Evolutionary conservation across 768 basidiomycete species (phyloP), one percentile per base, ranked within the genome.

Genomic region (Pulveroboletus sp.): DNA sequence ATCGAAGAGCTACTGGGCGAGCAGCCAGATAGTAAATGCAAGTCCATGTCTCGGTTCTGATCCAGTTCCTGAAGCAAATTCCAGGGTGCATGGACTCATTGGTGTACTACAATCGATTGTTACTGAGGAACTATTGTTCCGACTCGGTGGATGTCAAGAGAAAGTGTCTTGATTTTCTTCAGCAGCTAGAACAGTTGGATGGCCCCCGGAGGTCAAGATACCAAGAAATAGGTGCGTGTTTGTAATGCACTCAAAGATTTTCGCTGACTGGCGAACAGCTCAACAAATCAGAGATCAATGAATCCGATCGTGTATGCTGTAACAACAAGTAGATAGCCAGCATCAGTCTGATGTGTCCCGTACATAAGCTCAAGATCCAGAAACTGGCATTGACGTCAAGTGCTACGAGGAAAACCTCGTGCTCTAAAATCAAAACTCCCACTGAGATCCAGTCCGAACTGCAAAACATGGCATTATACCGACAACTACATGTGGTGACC

Each of bases 11-110:
- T 99, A 14, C 70, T 94, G 23, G 82, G 86, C 29, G 85, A 93
- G 53, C 90, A 97, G 61, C 85, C 94, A 2, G 92, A 95, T 57
- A 90, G 91, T 57, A 95, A 92, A 77, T 97, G 94, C 91, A 63
- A 46, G 83, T 47, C 40, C 20, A 19, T 32, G 17, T 34, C 45
- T 36, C 17, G n/a, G 17, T 37, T 24, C 46, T 40, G 29, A 27
- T 46, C 36, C 3, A 12, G 20, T 16, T 31, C 29, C 19, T 46
- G 6, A 40, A 45, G 23, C 19, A 6, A 16, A 3, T 27, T 2
- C 16, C 52, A 97, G 94, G 94, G 94, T 95, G 93, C 62, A 84
- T 97, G 77, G 93, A 95, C 59, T 90, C 91, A 0, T 75, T 97
- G 32, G 84, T 93, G 1, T 79, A 89, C 58, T 97, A 97, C 69